Conservation (phyloP, 164 flowering plant genomes). For the Nymphaea colorata region DNA sequence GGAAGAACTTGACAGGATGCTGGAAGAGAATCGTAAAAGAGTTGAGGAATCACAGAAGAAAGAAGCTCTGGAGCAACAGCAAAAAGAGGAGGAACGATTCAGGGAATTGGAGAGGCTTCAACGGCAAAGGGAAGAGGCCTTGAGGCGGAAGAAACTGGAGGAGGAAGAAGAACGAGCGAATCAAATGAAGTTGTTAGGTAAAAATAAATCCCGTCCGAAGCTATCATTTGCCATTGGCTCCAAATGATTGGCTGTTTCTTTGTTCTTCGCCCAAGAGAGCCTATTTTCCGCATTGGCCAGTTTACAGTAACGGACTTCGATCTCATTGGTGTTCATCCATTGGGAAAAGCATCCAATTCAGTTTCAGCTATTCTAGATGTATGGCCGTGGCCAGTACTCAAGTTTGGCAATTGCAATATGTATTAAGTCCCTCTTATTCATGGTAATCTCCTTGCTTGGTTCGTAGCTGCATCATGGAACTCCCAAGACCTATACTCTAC, state of each 20-base stretch:
- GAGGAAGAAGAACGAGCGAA: slow-evolving; percentile 83
- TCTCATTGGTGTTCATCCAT: too few species aligned
- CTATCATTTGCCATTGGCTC: slow-evolving; percentile 79
- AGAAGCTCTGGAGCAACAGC: slow-evolving; percentile 76
- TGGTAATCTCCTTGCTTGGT: too few species aligned
- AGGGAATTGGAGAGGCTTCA: slow-evolving; percentile 74
- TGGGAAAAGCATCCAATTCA: too few species aligned
- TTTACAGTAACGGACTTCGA: too few species aligned
- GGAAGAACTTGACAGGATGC: slow-evolving; percentile 76
- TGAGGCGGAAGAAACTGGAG: slow-evolving; percentile 74
- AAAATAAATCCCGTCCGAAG: slow-evolving; percentile 92
- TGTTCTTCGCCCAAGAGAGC: too few species aligned
- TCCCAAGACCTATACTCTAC: too few species aligned
- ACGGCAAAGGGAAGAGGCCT: slow-evolving; percentile 79
- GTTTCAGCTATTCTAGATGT: too few species aligned
- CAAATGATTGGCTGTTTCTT: slow-evolving; percentile 29
- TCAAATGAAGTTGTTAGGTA: slow-evolving; percentile 79
- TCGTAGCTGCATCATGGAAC: too few species aligned
- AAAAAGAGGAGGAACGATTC: slow-evolving; percentile 77
- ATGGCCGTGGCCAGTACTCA: too few species aligned
- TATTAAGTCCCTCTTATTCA: too few species aligned
- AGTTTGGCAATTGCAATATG: too few species aligned
- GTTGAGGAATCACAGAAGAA: slow-evolving; percentile 82
- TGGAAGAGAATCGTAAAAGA: slow-evolving; percentile 68
- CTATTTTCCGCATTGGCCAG: too few species aligned